Evolutionary conservation across 495 filamentous ascomycete species (phyloP), one percentile per base, ranked within the genome.

Genomic region (Penicillium dipodomyicola): DNA sequence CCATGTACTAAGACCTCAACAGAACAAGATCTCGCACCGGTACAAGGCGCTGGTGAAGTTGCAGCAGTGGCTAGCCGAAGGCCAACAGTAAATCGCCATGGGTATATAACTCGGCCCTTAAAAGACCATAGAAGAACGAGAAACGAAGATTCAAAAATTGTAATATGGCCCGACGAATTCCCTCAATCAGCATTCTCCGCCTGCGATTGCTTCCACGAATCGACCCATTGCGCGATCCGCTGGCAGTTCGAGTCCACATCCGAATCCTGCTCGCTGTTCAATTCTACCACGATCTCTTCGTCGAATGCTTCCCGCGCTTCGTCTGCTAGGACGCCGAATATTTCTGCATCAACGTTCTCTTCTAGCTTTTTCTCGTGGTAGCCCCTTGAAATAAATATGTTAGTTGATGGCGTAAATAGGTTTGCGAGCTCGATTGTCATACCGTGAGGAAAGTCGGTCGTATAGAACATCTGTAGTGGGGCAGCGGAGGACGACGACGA

Each of bases 261-360:
- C 14, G 88, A 88, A 14, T 84, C 78, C 45, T 80, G 78, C 62
- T 95, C 85, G 69, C 95, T 97, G 70, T 77, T 83, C 67, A 99
- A 75, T 70, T 97, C 93, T 5, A 99, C 89, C 30, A 97, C 86
- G 56, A 93, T 88, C 68, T 94, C 88, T 74, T 87, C 85, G 56
- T 92, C 87, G 64, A 91, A 99, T 45, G 87, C 80, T 52, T 95
- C 91, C 45, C 84, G 80, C 29, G 94, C 95, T 74, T 99, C 95
- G 56, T 97, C 87, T 8, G 95, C 72, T 29, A 99, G 77, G 52
- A 96, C 88, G 62, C 96, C 88, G 85, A 97, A 97, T 66, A 99
- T 99, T 78, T 99, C 95, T 29, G 90, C 86, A 73, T 97, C 95
- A 37, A 99, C 70, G 68, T 99, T 99, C 70, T 97, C 94, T 67